Evolutionary conservation across 2,329 filamentous ascomycete species (phyloP).

Genomic region (Fusarium neocosmosporiellum): DNA sequence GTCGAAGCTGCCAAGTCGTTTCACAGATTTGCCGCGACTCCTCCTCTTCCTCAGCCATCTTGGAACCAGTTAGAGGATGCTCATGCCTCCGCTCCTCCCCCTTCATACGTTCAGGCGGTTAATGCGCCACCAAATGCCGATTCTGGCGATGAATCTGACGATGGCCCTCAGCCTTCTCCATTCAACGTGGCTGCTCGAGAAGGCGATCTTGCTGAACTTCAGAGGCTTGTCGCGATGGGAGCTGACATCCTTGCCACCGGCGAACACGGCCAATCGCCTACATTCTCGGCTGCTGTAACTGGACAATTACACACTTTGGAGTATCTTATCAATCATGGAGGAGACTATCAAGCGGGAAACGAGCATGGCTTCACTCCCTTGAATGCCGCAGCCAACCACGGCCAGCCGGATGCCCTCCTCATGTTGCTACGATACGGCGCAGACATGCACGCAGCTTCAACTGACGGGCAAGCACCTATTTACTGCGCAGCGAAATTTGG

Average conservation of each 20-base stretch:
- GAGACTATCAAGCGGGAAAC: neutral
- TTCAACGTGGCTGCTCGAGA: neutral
- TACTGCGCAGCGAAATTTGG: conserved; percentile 1
- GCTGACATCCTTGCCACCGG: neutral
- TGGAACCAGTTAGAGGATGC: neutral
- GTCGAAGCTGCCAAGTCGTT: neutral
- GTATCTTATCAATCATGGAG: neutral
- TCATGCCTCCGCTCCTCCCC: neutral
- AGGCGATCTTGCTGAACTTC: neutral
- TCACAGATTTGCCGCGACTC: neutral
- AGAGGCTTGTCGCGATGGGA: neutral
- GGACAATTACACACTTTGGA: neutral
- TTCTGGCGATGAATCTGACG: neutral
- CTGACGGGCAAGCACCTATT: neutral
- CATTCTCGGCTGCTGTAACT: neutral
- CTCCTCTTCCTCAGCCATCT: neutral
- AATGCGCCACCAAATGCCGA: neutral
- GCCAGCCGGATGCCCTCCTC: neutral
- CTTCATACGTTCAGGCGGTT: neutral
- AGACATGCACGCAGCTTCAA: neutral
- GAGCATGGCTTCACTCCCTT: neutral
- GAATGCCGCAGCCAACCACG: neutral
- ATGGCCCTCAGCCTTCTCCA: neutral
- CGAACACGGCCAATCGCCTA: neutral
- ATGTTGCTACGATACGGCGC: neutral